Conservation (phyloP, 371 early-diverging fungal species). For the Funneliformis caledonium region DNA sequence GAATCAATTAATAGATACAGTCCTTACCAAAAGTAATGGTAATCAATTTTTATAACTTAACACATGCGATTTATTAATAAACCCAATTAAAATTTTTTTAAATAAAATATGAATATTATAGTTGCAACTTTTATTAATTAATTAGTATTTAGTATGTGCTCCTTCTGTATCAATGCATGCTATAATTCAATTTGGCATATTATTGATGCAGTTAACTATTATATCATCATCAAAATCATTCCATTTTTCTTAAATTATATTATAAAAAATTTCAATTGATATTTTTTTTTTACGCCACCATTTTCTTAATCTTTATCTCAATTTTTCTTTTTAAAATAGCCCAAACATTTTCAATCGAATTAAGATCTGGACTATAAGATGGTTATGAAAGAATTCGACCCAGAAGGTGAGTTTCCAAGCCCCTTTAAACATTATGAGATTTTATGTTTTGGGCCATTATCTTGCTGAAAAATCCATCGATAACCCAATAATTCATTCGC, state of each 20-base stretch:
- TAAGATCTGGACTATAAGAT: conserved; percentile 43
- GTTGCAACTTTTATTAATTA: not conserved
- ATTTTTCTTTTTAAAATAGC: conserved; percentile 33
- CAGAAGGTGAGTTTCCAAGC: conserved; percentile 29
- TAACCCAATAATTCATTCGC: not conserved
- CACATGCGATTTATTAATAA: too few relatives aligned
- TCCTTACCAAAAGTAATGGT: too few relatives aligned
- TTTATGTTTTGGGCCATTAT: conserved; percentile 45
- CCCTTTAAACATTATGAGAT: conserved; percentile 32
- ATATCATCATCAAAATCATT: conserved; percentile 29
- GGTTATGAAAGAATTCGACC: conserved; percentile 38
- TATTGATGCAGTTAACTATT: conserved; percentile 11
- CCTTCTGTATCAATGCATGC: conserved; percentile 3
- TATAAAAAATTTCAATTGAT: conserved; percentile 16
- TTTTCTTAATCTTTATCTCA: conserved; percentile 32
- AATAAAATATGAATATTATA: not conserved
- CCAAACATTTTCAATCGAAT: conserved; percentile 48
- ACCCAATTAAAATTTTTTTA: not conserved
- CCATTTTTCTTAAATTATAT: conserved; percentile 35
- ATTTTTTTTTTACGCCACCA: conserved; percentile 9
- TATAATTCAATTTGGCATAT: not conserved
- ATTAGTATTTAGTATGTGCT: not conserved
- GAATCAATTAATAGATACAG: too few relatives aligned
- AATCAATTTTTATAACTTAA: not conserved
- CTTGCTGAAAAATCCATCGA: conserved; percentile 44